A percentile compares a stretch with the other conserved stretches of the same genome.
Evolutionary conservation across 257 asterid species (phyloP).

Genomic region (Henckelia pumila): DNA sequence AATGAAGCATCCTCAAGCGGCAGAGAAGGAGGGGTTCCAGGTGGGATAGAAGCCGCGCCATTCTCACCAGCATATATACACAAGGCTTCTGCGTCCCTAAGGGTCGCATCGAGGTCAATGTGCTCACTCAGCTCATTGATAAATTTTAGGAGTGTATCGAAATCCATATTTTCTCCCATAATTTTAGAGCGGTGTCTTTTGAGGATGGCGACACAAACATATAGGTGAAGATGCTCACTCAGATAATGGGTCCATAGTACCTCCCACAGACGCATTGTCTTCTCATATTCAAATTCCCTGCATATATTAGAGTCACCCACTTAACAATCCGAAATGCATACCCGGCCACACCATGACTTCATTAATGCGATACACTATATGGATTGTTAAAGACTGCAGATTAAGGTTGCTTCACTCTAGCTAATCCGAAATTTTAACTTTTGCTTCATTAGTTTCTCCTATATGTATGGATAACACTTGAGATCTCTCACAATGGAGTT

Average conservation of each 20-base stretch:
- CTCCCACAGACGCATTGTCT: constrained; percentile 86
- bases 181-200: constrained; percentile 73
- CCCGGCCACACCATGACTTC: not conserved
- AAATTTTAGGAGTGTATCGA: constrained; percentile 89
- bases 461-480: not conserved
- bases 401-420: not conserved
- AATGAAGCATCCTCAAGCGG: constrained; percentile 66
- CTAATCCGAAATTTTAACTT: not conserved
- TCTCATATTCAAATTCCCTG: constrained; percentile 91
- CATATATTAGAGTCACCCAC: constrained; percentile 17
- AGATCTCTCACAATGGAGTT: not conserved
- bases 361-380: not conserved
- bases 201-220: constrained; percentile 82
- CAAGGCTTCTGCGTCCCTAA: constrained; percentile 93
- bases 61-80: constrained; percentile 94
- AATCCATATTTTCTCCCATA: constrained; percentile 90
- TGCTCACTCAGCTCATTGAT: constrained; percentile 89
- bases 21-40: constrained; percentile 97
- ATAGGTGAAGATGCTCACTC: constrained; percentile 90
- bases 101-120: constrained; percentile 66
- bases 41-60: constrained; percentile 88
- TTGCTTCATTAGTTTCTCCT: not conserved
- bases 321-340: not conserved
- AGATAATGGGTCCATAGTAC: constrained; percentile 85
- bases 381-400: not conserved